Base-by-base conservation (phyloP, 2,329 filamentous ascomycete genomes). In the Albophoma yamanashiensis region DNA sequence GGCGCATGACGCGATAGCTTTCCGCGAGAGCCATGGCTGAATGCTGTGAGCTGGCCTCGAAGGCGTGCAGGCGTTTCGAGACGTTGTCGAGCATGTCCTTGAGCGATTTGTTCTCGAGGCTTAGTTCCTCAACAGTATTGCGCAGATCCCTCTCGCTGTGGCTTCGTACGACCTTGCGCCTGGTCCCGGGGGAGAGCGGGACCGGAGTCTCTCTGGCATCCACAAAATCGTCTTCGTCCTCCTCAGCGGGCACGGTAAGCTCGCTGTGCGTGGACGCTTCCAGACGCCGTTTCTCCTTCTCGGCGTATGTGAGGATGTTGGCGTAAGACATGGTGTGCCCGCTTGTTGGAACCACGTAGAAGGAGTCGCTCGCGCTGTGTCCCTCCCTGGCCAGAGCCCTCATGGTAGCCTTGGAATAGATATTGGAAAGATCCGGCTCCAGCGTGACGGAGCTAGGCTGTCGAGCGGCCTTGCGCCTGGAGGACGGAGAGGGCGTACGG, bases 301-400 rank as follows among this genome's bases (percentile, higher is more conserved):
- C 82, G 42, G 83, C 85, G 65, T 84, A 87, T 50, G 79, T 88
- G 25, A 96, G 78, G 58, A 99, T 97, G 63, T 89, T 92, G 53
- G 94, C 92, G 69, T 97, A 99, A 0, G 92, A 94, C 62, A 92
- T 88, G 3, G 92, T 97, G 64, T 93, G 92, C 6, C 94, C 93
- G 22, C 89, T 91, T 0, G 90, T 89, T 4, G 93, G 94, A 1
- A 99, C 94, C 1, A 97, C 89, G 71, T 97, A 97, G 76, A 99
- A 99, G 11, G 89, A 94, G 67, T 89, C 89, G 61, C 81, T 83
- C 20, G 83, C 77, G 20, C 81, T 80, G 36, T 86, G 81, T 0
- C 84, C 85, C 38, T 88, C 87, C 60, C 89, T 86, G 25, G 85
- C 82, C 50, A 96, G 81, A 0, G 92, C 91, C 58, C 88, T 84